Evolutionary conservation across 164 flowering plant genomes (phyloP).

Genomic region (Berberis thunbergii): DNA sequence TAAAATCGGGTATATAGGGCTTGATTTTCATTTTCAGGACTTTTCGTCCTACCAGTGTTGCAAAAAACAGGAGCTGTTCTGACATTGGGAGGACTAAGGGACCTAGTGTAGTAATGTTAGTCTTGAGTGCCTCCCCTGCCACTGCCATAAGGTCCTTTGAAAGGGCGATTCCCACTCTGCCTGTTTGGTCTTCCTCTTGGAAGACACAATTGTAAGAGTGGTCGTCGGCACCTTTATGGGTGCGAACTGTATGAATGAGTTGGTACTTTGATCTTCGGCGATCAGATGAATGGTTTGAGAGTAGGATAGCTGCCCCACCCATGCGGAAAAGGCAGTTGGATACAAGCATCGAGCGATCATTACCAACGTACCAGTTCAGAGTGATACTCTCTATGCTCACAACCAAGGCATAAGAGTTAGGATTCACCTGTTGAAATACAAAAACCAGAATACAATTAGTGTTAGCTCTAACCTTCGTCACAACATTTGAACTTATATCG

Average conservation of each 20-base stretch:
- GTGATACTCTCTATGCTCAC: slow-evolving; percentile 90
- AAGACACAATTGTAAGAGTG: slow-evolving; percentile 48
- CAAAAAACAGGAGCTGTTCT: slow-evolving; percentile 2
- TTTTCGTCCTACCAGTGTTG: not conserved
- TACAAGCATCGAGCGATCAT: slow-evolving; percentile 75
- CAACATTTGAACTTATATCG: too few species aligned
- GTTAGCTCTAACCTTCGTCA: too few species aligned
- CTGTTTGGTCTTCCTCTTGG: slow-evolving; percentile 54
- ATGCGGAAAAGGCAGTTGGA: slow-evolving; percentile 81
- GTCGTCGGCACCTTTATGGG: slow-evolving; percentile 75
- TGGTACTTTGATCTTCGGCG: slow-evolving; percentile 65
- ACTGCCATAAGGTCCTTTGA: slow-evolving; percentile 75
- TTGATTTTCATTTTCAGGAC: slow-evolving; percentile 5
- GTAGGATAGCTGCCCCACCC: slow-evolving; percentile 86
- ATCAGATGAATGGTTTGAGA: slow-evolving; percentile 57
- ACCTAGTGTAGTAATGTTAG: slow-evolving; percentile 7
- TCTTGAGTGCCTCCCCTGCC: slow-evolving; percentile 53
- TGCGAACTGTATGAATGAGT: slow-evolving; percentile 70
- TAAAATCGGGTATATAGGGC: slow-evolving; percentile 11
- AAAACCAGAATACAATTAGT: not conserved
- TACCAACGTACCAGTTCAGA: slow-evolving; percentile 79
- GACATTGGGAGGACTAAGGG: slow-evolving; percentile 10
- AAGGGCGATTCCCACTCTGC: slow-evolving; percentile 46
- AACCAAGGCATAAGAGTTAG: slow-evolving; percentile 67
- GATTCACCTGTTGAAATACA: slow-evolving; percentile 39